Base-by-base conservation (phyloP, 768 basidiomycete genomes). In the Tylopilus rubrobrunneus region DNA sequence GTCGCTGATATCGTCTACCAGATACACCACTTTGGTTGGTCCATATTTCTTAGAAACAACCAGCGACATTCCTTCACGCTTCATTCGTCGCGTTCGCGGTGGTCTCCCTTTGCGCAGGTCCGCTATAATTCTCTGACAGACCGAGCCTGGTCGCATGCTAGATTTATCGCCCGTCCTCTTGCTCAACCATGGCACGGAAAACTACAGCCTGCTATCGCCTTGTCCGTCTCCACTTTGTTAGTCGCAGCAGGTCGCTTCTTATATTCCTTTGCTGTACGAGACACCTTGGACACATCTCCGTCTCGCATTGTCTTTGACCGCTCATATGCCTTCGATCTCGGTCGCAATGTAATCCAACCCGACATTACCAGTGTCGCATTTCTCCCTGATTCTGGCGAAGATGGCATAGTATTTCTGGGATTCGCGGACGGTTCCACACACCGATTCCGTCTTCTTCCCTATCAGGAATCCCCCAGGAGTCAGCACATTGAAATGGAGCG, bases 21-120 rank as follows among this genome's bases (percentile, higher is more conserved):
- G 87, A 78, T 88, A n/a, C 68, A 75, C 41, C 74, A 78, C 42
- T 81, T 76, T 61, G 86, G 85, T 8, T 89, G 86, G 85, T 62
- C 74, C 14, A 67, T 65, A 46, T 81, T 82, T 62, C 67, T 82
- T 29, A 76, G 74, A 34, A 61, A 60, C 31, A 75, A 86, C 60
- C 76, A 77, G 14, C 77, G 84, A 28, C 79, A 77, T 7, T 84
- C 86, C 9, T 68, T 70, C 59, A 82, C 83, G 53, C 70, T 85
- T 21, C 64, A 72, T 3, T 72, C 70, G 31, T 69, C 79, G 2
- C 71, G 78, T 25, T 58, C 65, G 1, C 52, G 54, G 12, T 85
- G 84, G 83, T 67, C 72, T 15, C 56, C 79, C 15, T 68, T 70
- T 40, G 66, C 56, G 2, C 74, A 74, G 54, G 78, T 76, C 2